Evolutionary conservation across 106 monocot genomes (phyloP).

Genomic region (Chionographis japonica): DNA sequence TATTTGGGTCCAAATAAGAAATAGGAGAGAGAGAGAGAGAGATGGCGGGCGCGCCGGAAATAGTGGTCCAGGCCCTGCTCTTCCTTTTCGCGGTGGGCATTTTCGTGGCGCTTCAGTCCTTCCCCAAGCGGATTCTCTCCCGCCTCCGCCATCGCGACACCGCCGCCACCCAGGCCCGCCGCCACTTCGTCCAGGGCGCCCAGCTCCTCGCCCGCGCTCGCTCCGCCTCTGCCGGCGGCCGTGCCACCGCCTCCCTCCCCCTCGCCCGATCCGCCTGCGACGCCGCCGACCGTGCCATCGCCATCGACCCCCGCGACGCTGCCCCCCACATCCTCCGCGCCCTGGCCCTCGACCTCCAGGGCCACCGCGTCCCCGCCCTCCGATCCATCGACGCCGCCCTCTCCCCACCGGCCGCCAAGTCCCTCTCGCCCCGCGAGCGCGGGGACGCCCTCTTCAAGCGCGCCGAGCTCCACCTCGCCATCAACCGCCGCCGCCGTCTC

Average conservation of each 20-base stretch:
- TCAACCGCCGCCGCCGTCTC: slow-evolving; percentile 32
- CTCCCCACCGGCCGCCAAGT: slow-evolving; percentile 45
- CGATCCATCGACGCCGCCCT: slow-evolving; percentile 76
- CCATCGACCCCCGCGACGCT: slow-evolving; percentile 71
- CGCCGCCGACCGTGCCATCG: slow-evolving; percentile 63
- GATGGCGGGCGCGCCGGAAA: slow-evolving; percentile 2
- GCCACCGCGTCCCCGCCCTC: slow-evolving; percentile 56
- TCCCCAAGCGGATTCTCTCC: slow-evolving; percentile 56
- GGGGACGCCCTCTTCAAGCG: slow-evolving; percentile 73
- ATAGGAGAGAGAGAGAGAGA: background rate
- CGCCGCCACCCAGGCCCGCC: slow-evolving; percentile 40
- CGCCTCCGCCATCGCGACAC: slow-evolving; percentile 39
- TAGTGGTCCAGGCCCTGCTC: slow-evolving; percentile 29
- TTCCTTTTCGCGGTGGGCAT: slow-evolving; percentile 32
- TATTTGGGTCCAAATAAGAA: too few relatives aligned
- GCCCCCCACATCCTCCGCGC: slow-evolving; percentile 70
- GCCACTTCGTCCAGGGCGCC: slow-evolving; percentile 86
- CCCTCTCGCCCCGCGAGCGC: slow-evolving; percentile 52
- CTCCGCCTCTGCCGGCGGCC: slow-evolving; percentile 9
- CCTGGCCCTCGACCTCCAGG: slow-evolving; percentile 69
- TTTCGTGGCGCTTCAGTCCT: slow-evolving; percentile 41
- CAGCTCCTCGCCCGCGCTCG: slow-evolving; percentile 74
- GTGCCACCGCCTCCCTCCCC: slow-evolving; percentile 15
- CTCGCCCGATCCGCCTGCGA: slow-evolving; percentile 50
- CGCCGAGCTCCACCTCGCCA: slow-evolving; percentile 55